Evolutionary conservation across 345 rosid genomes (phyloP).

Genomic region (Geranium brycei): DNA sequence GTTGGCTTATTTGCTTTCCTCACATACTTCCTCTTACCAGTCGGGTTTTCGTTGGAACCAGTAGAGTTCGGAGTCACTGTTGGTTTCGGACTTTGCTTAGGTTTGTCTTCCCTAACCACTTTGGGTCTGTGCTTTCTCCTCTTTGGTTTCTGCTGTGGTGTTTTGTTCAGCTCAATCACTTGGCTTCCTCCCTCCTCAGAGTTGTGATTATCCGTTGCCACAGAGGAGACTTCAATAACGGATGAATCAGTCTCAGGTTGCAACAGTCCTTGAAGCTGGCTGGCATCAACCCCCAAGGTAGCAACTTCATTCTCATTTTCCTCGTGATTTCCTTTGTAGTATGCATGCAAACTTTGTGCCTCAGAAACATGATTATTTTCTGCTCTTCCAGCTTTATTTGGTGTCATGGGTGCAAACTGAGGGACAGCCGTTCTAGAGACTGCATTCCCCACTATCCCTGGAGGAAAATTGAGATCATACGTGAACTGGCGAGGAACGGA

Average conservation of each 20-base stretch:
- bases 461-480: slow-evolving; percentile 23
- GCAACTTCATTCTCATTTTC: slow-evolving; percentile 14
- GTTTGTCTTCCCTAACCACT: slow-evolving; percentile 13
- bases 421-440: slow-evolving; percentile 5
- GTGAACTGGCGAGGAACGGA: slow-evolving; percentile 6
- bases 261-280: slow-evolving; percentile 9
- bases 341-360: slow-evolving; percentile 6
- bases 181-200: slow-evolving; percentile 16
- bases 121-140: slow-evolving; percentile 21
- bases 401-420: slow-evolving; percentile 42
- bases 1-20: slow-evolving; percentile 13
- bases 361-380: slow-evolving; percentile 13
- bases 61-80: slow-evolving; percentile 7
- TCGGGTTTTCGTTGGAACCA: neutral
- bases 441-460: slow-evolving; percentile 12
- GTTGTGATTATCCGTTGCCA: slow-evolving; percentile 16
- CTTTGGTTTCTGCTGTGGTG: slow-evolving; percentile 11
- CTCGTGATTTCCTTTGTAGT: slow-evolving; percentile 3
- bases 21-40: slow-evolving; percentile 9
- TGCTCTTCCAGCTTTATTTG: slow-evolving; percentile 27
- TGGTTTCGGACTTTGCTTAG: slow-evolving; percentile 9
- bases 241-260: slow-evolving; percentile 18
- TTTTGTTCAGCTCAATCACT: slow-evolving; percentile 10
- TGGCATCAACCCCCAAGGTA: slow-evolving; percentile 4
- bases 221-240: slow-evolving; percentile 10